phyloP scores from a whole-genome alignment of 2,329 filamentous ascomycete genomes.

The Tolypocladium endophyticum region DNA sequence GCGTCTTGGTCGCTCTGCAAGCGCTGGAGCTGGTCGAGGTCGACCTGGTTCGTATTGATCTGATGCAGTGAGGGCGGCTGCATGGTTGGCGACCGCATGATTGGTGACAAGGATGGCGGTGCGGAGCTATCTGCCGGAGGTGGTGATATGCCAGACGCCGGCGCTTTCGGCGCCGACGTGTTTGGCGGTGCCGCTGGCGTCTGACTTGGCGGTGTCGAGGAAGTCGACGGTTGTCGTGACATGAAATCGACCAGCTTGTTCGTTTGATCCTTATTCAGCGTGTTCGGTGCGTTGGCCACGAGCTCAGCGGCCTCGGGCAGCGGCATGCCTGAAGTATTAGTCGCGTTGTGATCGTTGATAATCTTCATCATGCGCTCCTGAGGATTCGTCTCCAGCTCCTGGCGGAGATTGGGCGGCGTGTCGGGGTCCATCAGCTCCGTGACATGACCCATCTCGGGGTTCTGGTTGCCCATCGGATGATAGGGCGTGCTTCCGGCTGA shows the following conservation, averaged over 20 bases:
- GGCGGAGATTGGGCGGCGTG: conserved; percentile 39
- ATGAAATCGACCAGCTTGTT: conserved; percentile 50
- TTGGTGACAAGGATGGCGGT: conserved; percentile 35
- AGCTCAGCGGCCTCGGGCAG: conserved; percentile 39
- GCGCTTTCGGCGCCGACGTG: neutral
- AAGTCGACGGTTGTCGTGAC: conserved; percentile 29
- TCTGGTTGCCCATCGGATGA: conserved; percentile 16
- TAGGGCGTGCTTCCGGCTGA: conserved; percentile 18
- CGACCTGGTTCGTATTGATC: conserved; percentile 58
- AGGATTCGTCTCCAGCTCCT: conserved; percentile 46
- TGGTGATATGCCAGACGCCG: conserved; percentile 2
- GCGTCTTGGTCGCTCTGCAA: conserved; percentile 70
- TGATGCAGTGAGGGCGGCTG: conserved; percentile 44
- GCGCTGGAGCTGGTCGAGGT: conserved; percentile 69
- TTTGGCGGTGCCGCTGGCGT: conserved; percentile 4
- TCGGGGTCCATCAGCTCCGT: conserved; percentile 51
- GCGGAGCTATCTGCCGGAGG: conserved; percentile 12
- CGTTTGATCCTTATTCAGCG: conserved; percentile 45
- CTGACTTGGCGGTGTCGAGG: conserved; percentile 11
- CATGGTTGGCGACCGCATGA: conserved; percentile 32
- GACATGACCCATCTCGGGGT: conserved; percentile 42
- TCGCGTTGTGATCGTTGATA: conserved; percentile 53
- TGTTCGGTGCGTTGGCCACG: conserved; percentile 44
- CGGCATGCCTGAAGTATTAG: conserved; percentile 35
- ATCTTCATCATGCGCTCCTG: conserved; percentile 55